Percentiles rank a stretch among this genome's conserved stretches.
phyloP scores from a whole-genome alignment of 2,329 filamentous ascomycete genomes.

The Curvularia spicifera region DNA sequence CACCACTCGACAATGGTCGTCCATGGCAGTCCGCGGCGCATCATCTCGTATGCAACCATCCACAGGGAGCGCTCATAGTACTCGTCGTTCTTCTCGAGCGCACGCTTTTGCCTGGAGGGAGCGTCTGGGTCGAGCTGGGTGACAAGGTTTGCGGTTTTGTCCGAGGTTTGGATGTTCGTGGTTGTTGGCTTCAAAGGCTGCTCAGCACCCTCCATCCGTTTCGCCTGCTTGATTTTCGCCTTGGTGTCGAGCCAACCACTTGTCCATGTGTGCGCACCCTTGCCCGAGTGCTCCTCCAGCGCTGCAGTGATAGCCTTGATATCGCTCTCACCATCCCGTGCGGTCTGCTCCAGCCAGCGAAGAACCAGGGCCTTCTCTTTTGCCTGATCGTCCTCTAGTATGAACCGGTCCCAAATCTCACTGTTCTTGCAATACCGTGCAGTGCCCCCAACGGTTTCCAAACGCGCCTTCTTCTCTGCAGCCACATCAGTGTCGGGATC shows the following conservation, averaged over 20 bases:
- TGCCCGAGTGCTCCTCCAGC: constrained; percentile 72
- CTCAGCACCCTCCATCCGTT: constrained; percentile 67
- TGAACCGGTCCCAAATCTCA: constrained; percentile 75
- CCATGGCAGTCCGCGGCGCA: constrained; percentile 80
- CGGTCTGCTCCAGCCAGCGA: constrained; percentile 83
- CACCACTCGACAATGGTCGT: constrained; percentile 84
- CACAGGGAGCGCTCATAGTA: constrained; percentile 90
- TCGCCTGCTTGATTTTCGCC: constrained; percentile 86
- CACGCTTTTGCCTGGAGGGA: constrained; percentile 76
- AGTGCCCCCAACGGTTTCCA: constrained; percentile 42
- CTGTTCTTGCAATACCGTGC: constrained; percentile 64
- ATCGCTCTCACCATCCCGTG: constrained; percentile 69
- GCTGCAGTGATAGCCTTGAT: constrained; percentile 79
- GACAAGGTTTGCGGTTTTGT: constrained; percentile 67
- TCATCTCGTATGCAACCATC: constrained; percentile 91
- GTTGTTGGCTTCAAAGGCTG: constrained; percentile 47
- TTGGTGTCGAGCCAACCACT: constrained; percentile 94
- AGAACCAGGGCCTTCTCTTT: constrained; percentile 80
- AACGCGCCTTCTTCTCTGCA: constrained; percentile 40
- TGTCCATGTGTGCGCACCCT: constrained; percentile 69
- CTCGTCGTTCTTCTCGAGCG: constrained; percentile 80
- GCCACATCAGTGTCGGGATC: constrained; percentile 42
- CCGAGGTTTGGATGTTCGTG: constrained; percentile 54
- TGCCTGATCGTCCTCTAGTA: constrained; percentile 74
- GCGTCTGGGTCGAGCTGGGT: constrained; percentile 94